These are phyloP conservation scores for Primulina eburnea DNA, from an alignment of 257 asterid species.

Conservation along the genomic window DNA sequence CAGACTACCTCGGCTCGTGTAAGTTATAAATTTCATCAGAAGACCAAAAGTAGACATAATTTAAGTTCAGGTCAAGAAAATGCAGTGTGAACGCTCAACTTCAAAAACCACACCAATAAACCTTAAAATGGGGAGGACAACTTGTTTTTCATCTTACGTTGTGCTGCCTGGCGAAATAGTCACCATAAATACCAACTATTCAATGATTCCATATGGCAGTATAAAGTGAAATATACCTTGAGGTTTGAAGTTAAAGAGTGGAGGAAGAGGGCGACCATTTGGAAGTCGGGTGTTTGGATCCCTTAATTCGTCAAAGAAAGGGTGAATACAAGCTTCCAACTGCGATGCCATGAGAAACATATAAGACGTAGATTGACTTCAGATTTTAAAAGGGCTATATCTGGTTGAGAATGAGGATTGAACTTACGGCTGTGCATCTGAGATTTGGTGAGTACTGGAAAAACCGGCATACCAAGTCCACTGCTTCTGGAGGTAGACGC, in stretches of 20 bases:
- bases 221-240: conserved; percentile 50
- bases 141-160: not conserved
- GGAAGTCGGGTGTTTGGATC: conserved; percentile 85
- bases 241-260: conserved; percentile 86
- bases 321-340: conserved; percentile 98
- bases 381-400: conserved; percentile 16
- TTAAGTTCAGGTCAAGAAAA: not conserved
- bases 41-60: not conserved
- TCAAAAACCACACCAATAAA: not conserved
- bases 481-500: conserved; percentile 97
- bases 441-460: conserved; percentile 95
- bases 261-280: conserved; percentile 98
- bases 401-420: conserved; percentile 26
- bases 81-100: not conserved
- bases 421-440: conserved; percentile 96
- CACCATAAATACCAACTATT: not conserved
- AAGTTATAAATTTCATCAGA: not conserved
- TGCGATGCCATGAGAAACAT: conserved; percentile 31
- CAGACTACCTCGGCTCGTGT: not conserved
- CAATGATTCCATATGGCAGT: not conserved
- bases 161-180: not conserved
- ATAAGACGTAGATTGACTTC: conserved; percentile 12
- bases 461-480: conserved; percentile 87
- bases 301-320: conserved; percentile 90
- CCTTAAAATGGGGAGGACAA: not conserved